Evolutionary conservation across 495 filamentous ascomycete genomes (phyloP), one percentile per base, ranked within the genome.

Genomic region (Penicillium simplicissimum): DNA sequence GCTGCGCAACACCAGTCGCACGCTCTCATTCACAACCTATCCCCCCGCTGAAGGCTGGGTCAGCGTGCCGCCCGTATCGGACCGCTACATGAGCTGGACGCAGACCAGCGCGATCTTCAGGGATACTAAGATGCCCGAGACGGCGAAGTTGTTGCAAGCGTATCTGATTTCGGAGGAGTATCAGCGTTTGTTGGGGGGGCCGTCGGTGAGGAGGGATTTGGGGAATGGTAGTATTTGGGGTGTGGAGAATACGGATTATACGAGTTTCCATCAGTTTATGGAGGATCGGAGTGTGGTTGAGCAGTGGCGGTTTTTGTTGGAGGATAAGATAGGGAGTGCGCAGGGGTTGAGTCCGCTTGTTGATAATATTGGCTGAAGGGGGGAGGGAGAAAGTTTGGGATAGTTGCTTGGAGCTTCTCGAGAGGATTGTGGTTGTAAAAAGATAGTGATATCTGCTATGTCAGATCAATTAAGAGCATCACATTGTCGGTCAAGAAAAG

Each of bases 261-360:
- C 21, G 48, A 52, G 13, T 4, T 52, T 52, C 6, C 23, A 28
- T 52, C 48, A 34, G 31, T 52, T 52, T 33, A 52, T 52, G 48
- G 31, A 52, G 23, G 25, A 52, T 33, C 19, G 48, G 23, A 21
- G 31, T 8, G 14, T 4, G n/a, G 48, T 52, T 28, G 48, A 52
- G 48, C 23, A 34, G 31, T 52, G 14, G 14, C 13, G 48, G 48
- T 34, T 52, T 28, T 17, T 28, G 1, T 52, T 52, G 15, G 48
- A 52, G 31, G 48, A 52, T 34, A 52, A 34, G n/a, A 28, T 52
- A n/a, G 48, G 48, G 6, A 33, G 13, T 52, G 25, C 48, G 31
- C 48, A 52, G 48, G 48, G 48, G 3, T 8, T 52, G 48, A 52
- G 25, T 25, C 48, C 48, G 48, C 48, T 52, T 28, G 15, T 52